Conservation (phyloP, 768 basidiomycete genomes). For the Tremella yokohamensis region DNA sequence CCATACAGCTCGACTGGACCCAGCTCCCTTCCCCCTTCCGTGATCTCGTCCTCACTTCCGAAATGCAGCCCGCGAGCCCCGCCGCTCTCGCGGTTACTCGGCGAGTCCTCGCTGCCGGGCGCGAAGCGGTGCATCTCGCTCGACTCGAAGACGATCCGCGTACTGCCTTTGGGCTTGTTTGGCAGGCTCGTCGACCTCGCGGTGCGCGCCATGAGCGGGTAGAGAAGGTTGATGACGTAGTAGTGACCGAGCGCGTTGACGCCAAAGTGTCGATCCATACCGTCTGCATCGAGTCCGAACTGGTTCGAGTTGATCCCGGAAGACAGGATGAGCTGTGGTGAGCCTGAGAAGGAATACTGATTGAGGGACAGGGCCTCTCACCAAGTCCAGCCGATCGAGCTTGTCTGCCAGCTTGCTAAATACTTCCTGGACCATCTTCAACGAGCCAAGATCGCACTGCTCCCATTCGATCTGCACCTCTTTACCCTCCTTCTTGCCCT, state of each 20-base stretch:
- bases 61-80: conserved; percentile 43
- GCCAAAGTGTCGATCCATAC: conserved; percentile 39
- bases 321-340: conserved; percentile 31
- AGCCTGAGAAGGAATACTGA: not conserved
- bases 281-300: conserved; percentile 34
- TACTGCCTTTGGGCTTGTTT: conserved; percentile 36
- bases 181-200: conserved; percentile 16
- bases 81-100: conserved; percentile 14
- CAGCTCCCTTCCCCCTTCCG: conserved; percentile 42
- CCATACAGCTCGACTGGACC: conserved; percentile 51
- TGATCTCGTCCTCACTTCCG: conserved; percentile 53
- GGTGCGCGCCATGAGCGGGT: conserved; percentile 53
- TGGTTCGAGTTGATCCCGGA: conserved; percentile 46
- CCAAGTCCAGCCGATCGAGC: conserved; percentile 42
- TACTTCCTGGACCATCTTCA: conserved; percentile 45
- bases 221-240: conserved; percentile 54
- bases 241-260: conserved; percentile 54
- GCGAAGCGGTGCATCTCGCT: conserved; percentile 10
- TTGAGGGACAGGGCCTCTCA: conserved; percentile 12
- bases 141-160: conserved; percentile 53
- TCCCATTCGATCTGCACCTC: conserved; percentile 38
- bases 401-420: conserved; percentile 25
- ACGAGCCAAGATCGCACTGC: conserved; percentile 38
- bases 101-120: not conserved
- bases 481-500: conserved; percentile 26